Base-by-base conservation (phyloP, 345 rosid species). In the Schrenkiella parvula region DNA sequence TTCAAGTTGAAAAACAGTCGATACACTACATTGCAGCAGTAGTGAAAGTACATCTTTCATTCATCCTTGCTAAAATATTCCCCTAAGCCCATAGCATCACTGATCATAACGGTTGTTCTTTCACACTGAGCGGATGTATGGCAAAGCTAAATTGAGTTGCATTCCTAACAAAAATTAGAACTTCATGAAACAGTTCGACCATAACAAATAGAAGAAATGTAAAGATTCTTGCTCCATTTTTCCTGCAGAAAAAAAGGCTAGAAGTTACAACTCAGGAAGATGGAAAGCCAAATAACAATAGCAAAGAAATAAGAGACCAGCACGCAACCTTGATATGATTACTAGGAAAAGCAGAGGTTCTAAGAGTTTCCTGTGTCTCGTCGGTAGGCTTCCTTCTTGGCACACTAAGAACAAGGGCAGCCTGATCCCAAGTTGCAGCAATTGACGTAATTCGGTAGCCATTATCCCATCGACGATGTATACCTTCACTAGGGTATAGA, bases 401-500 rank as follows among this genome's bases (percentile, higher is more conserved):
- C 47, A 95, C 84, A 75, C 99, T 95, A 6, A 95, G 95, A 70
- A 91, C 91, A 67, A 95, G 77, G 31, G 99, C 99, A 80, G 97
- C 84, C 78, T 95, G 99, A 73, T 95, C 99, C 79, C 74, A 81
- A 13, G 95, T 95, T 70, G 97, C 99, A 19, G 96, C 97, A 43
- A 90, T 84, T 72, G 99, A 88, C 34, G 99, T 95, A 63, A 95
- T 91, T 64, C 99, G 88, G 59, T 89, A 95, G 21, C 99, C 99
- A 73, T 72, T 68, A 46, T 89, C 96, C 99, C 99, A 95, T 80
- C 99, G 87, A 61, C 89, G 84, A 78, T 95, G 99, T 78, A 95
- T 83, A 76, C 99, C 99, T 84, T 95, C 99, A 79, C 99, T 91
- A 14, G 99, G 99, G 76, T 95, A 95, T 8, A 95, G 85, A 83